Evolutionary conservation across 208 protist genomes (phyloP), one percentile per base, ranked within the genome.

Genomic region (Trypanosoma scelopori): DNA sequence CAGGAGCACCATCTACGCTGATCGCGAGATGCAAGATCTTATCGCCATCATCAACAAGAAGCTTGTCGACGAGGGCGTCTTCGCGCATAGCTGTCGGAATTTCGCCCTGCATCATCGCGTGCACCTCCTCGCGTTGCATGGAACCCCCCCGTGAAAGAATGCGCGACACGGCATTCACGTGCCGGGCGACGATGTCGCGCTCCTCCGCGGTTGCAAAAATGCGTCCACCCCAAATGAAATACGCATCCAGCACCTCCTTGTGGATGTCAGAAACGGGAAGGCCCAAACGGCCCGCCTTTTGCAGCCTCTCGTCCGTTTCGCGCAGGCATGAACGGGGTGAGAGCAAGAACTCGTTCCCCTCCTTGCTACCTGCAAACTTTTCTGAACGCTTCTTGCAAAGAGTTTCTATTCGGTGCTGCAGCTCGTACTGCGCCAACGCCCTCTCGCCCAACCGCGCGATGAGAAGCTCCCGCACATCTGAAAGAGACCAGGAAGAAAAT

Each of bases 391-490:
- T 37, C 16, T 20, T 16, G 22, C 76, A 86, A 23, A 87, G 69
- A 30, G 84, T 77, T 37, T 69, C 78, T 9, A 91, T 42, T 3
- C 70, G 71, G 50, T 82, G 64, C 16, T 55, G n/a, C 42, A 85
- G 25, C 45, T 87, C 81, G 55, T 85, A 90, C 18, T 59, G 47
- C 9, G 52, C 35, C 52, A 79, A 55, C 25, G 74, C 57, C 22
- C 55, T 55, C 23, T 28, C 55, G 11, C 53, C 64, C 18, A 37
- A 22, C 16, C 27, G 12, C 20, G 52, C 20, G 23, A 50, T 23
- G 15, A 62, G 7, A 30, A 48, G 55, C 1, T 62, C 55, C 55
- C 20, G 67, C 20, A 45, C 51, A 32, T 63, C 69, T 3, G 51
- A 58, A 30, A 82, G 58, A 16, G 71, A 50, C 22, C 55, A 18